Base-by-base conservation (phyloP, 2,329 filamentous ascomycete species). In the Whalleya microplaca region DNA sequence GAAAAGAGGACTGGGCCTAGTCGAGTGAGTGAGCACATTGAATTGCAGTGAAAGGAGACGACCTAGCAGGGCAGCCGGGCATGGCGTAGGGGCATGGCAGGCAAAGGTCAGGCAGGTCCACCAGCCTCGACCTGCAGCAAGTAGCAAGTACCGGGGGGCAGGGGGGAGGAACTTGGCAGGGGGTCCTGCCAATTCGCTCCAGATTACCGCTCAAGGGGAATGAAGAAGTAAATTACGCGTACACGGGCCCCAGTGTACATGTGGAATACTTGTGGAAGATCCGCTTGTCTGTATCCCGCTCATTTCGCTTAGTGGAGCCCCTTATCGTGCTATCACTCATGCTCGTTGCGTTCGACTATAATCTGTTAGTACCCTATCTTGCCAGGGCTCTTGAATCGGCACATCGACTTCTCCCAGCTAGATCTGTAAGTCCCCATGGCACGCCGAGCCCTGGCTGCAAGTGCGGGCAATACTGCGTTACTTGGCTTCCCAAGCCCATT, bases 191-290 rank as follows among this genome's bases (percentile, higher is more conserved):
- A n/a, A n/a, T 37, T 37, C 32, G 14, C 32, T 37, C 32, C 32
- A 37, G 32, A 37, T 37, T 37, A 12, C 32, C 10, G 43, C 10
- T 23, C 43, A 45, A 27, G 21, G 48, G 48, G 48, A 51, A 45
- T 51, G 48, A 44, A 51, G 48, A 19, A 27, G 41, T 20, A 51
- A 51, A 51, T 51, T 51, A 45, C 41, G 41, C 48, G 48, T 51
- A 44, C 21, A 44, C 12, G 23, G 32, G 32, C 32, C 32, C 10
- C 32, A 16, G 32, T 37, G 3, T 37, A 37, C 32, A 5, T 37
- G 12, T 21, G 14, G 37, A 41, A n/a, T 19, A 18, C 47, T 41
- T 20, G n/a, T 42, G 10, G 27, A 4, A 32, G 48, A 44, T 23
- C 48, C 41, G 23, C 41, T n/a, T 9, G 18, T 9, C 40, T 32